Conservation (phyloP, 1,284 basidiomycete genomes). For the Clitocybe nebularis region DNA sequence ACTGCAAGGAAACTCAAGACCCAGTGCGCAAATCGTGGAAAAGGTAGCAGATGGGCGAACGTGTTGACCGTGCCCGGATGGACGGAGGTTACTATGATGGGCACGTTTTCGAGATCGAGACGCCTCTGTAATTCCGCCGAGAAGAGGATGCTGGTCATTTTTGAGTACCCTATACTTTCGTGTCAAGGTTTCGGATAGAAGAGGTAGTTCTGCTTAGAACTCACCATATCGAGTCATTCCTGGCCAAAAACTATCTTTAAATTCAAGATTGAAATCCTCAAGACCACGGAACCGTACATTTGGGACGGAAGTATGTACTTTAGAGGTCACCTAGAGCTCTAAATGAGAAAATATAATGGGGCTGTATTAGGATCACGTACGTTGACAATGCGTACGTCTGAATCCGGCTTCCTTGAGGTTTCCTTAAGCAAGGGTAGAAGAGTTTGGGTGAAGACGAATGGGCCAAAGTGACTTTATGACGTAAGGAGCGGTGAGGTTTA, state of each 20-base stretch:
- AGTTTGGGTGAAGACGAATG: slow-evolving; percentile 42
- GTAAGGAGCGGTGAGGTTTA: neutral
- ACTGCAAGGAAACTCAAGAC: neutral
- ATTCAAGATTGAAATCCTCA: slow-evolving; percentile 21
- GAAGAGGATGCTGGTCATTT: slow-evolving; percentile 9
- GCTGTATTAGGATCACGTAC: slow-evolving; percentile 28
- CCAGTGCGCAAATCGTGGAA: neutral
- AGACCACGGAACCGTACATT: slow-evolving; percentile 14
- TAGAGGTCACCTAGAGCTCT: slow-evolving; percentile 20
- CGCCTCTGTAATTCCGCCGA: slow-evolving; percentile 14
- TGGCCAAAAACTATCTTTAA: slow-evolving; percentile 9
- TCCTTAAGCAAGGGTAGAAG: slow-evolving; percentile 44
- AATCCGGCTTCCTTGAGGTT: slow-evolving; percentile 36
- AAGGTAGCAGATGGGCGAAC: neutral
- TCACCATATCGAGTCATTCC: slow-evolving; percentile 8
- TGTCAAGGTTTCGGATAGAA: too few relatives aligned
- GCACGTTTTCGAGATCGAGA: slow-evolving; percentile 17
- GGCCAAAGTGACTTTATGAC: slow-evolving; percentile 39
- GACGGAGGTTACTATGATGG: slow-evolving; percentile 25
- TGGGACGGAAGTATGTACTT: slow-evolving; percentile 19
- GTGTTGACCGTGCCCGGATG: slow-evolving; percentile 30
- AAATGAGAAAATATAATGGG: neutral
- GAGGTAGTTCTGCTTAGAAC: too few relatives aligned
- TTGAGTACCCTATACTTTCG: slow-evolving; percentile 14
- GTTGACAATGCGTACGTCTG: slow-evolving; percentile 49